Conservation (phyloP, 345 rosid genomes). For the Eucalyptus marginata region DNA sequence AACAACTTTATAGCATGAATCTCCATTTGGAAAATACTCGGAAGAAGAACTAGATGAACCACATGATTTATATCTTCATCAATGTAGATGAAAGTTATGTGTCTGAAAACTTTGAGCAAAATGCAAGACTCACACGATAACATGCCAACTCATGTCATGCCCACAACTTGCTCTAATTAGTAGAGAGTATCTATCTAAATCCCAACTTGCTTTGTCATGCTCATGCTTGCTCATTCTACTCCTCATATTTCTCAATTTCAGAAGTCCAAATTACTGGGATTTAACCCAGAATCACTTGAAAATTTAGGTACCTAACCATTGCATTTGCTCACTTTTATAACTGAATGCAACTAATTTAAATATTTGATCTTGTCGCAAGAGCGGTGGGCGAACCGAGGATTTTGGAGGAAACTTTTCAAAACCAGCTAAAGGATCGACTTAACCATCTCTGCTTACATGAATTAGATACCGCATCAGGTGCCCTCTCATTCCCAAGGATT, state of each 20-base stretch:
- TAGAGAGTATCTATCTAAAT: neutral
- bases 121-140: no score
- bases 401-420: slow-evolving; percentile 46
- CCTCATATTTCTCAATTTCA: neutral
- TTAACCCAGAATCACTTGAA: neutral
- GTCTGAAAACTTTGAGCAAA: no score
- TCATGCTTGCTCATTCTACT: no score
- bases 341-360: neutral
- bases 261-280: neutral
- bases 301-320: neutral
- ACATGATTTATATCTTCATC: no score
- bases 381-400: slow-evolving; percentile 40
- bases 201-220: neutral
- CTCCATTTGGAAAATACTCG: no score
- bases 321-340: no score
- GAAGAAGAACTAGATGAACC: no score
- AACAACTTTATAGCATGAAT: no score
- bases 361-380: slow-evolving; percentile 26
- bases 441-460: slow-evolving; percentile 20
- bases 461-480: slow-evolving; percentile 52
- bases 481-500: slow-evolving; percentile 20
- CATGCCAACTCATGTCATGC: no score
- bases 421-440: slow-evolving; percentile 19
- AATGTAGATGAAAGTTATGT: no score
- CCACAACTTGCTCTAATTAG: no score